Evolutionary conservation across 352 stramenopile species (phyloP), one percentile per base, ranked within the genome.

Genomic region (Phytopythium cucurbitacearum): DNA sequence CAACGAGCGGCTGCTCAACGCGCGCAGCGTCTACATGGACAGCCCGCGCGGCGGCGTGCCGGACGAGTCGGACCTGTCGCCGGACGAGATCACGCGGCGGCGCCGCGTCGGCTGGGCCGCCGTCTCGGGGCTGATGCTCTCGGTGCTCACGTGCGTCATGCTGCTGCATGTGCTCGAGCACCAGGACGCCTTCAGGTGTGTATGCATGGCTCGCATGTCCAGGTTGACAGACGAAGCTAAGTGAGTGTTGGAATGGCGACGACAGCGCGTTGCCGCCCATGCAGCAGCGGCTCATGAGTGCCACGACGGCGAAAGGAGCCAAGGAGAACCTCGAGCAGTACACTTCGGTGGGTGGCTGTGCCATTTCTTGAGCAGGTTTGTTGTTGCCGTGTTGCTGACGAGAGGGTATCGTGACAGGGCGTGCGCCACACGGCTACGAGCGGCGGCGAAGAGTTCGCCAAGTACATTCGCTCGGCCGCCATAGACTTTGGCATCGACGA

Each of bases 401-500:
- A 42, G 42, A 6, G 7, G 11, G 5, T 34, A n/a, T 45, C 8
- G 35, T 7, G 21, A 28, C 45, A 87, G 76, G 66, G 75, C 4
- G 65, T 63, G 38, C 73, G 78, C 8, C 76, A 87, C 48, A 90
- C 82, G 0, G 82, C 80, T 6, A 80, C 56, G n/a, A 63, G 44
- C 6, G 83, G 80, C 39, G 77, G 88, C 65, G 64, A 72, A 12
- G 80, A 91, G 21, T 89, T 89, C 68, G 80, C 80, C 16, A 75
- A 86, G 53, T 94, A 85, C 57, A 92, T 92, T 42, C 73, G 76
- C 33, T 71, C 75, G 13, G 73, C 77, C 42, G 80, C 80, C 15
- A 75, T 91, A 8, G 73, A 87, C 21, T 90, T 88, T 47, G 84
- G 84, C 10, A 82, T 94, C 54, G 73, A 87, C 35, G 77, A 89